Evolutionary conservation across 371 early-diverging fungal species (phyloP), one percentile per base, ranked within the genome.

Genomic region (Syncephalastrum sp.): DNA sequence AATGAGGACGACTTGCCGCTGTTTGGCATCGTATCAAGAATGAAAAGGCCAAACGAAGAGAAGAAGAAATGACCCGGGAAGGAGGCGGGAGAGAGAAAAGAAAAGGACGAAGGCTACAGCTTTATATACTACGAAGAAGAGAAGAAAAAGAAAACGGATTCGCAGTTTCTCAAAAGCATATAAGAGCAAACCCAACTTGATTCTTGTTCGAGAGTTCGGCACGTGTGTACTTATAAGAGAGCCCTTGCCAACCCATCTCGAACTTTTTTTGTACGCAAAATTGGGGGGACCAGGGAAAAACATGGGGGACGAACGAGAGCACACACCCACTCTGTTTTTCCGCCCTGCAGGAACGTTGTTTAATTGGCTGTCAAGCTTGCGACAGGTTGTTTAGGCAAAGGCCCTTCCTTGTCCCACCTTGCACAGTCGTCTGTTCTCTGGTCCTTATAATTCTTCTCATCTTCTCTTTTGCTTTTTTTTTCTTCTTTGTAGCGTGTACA

Each of bases 11-110:
- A 13, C 23, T 59, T 54, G 14, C 49, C 29, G 24, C 56, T 56
- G 25, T 62, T 48, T n/a, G 58, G 23, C 63, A 63, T 63, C 23
- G n/a, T 63, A 4, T 50, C 15, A 4, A 50, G 3, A 23, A 48
- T 47, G 15, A 25, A 38, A 29, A 13, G 48, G 56, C 25, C 5
- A 54, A 21, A 54, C 17, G 27, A 47, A 15, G 23, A 3, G 29
- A 53, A 47, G 41, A 59, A n/a, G 14, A 42, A 48, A 47, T 17
- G 29, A 29, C 29, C 29, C 29, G 29, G 23, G 50, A 45, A 42
- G 54, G 21, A 54, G 17, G 29, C 42, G 43, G 27, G 42, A 53
- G 53, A 17, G 21, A 53, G 42, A 47, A 38, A 47, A 21, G 41
- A 50, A 51, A n/a, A 42, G 21, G 42, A 42, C 21, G 19, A 3